Percentiles rank a stretch among this genome's conserved stretches.
These are phyloP conservation scores for Begonia fuchsioides DNA, from an alignment of 306 rosid genomes.

Conservation along the genomic window DNA sequence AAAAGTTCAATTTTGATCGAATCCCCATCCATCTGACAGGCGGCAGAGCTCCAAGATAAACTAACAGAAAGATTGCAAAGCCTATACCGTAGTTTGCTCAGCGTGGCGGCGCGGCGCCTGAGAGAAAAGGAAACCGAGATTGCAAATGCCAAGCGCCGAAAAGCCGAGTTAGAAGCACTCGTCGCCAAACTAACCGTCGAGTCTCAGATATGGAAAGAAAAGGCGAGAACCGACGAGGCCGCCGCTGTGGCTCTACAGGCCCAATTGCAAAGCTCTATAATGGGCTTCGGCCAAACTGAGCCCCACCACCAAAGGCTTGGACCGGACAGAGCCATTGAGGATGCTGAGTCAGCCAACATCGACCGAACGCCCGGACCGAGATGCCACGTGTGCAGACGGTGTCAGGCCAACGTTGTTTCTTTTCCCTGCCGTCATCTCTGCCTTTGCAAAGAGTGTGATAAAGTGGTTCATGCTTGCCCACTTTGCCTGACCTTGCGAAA, in stretches of 20 bases:
- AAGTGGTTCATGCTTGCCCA: constrained; percentile 54
- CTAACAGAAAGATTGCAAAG: constrained; percentile 52
- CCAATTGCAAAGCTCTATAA: constrained; percentile 65
- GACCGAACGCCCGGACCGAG: no score
- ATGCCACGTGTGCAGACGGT: no score
- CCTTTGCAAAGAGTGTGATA: constrained; percentile 64
- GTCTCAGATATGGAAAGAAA: constrained; percentile 72
- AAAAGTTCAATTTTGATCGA: background rate
- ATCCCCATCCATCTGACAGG: constrained; percentile 27
- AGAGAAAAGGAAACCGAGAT: constrained; percentile 59
- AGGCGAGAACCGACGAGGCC: constrained; percentile 61
- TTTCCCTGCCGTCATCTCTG: constrained; percentile 82
- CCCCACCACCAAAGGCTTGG: constrained; percentile 22
- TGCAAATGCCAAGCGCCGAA: constrained; percentile 54
- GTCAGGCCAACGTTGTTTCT: constrained; percentile 55
- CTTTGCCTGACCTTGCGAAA: constrained; percentile 49
- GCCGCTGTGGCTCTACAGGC: constrained; percentile 49
- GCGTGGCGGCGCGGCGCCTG: constrained; percentile 48
- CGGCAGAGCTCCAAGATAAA: constrained; percentile 46
- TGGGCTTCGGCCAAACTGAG: constrained; percentile 15
- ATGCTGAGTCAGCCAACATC: no score
- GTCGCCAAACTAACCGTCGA: constrained; percentile 74
- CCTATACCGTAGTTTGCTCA: constrained; percentile 47
- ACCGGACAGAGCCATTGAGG: no score
- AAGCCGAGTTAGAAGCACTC: constrained; percentile 69